Evolutionary conservation across 352 stramenopile genomes (phyloP).

Genomic region (Phytophthora capsici): DNA sequence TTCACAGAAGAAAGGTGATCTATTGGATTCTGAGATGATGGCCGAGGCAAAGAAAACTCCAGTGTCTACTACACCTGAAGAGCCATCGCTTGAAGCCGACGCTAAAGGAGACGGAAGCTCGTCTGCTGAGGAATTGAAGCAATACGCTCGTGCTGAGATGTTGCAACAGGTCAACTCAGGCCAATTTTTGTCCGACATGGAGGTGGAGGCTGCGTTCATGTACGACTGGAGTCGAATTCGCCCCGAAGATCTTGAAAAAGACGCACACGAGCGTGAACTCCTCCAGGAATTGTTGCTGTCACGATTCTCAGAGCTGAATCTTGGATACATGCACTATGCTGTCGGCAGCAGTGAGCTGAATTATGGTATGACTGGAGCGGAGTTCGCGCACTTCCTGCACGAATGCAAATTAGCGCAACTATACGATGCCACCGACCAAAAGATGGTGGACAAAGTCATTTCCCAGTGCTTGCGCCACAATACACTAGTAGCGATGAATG

Average conservation of each 20-base stretch:
- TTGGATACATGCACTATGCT: constrained; percentile 82
- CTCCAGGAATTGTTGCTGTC: constrained; percentile 66
- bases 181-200: constrained; percentile 82
- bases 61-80: constrained; percentile 2
- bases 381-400: constrained; percentile 80
- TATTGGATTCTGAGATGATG: constrained; percentile 12
- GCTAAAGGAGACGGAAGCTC: constrained; percentile 26
- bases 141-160: constrained; percentile 73
- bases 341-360: constrained; percentile 62
- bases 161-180: constrained; percentile 79
- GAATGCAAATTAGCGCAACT: constrained; percentile 59
- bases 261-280: constrained; percentile 36
- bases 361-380: constrained; percentile 71
- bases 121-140: constrained; percentile 57
- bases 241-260: constrained; percentile 54
- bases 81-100: constrained; percentile 23
- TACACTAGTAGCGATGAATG: constrained; percentile 52
- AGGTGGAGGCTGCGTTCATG: constrained; percentile 81
- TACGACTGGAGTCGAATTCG: constrained; percentile 75
- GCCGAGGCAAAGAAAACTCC: constrained; percentile 16
- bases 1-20: constrained; percentile 34
- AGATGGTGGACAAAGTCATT: constrained; percentile 37
- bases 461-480: constrained; percentile 45
- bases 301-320: constrained; percentile 61
- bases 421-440: constrained; percentile 54